Evolutionary conservation across 1,139 yeast genomes (phyloP), one percentile per base, ranked within the genome.

Genomic region (Yamadazyma oceani): DNA sequence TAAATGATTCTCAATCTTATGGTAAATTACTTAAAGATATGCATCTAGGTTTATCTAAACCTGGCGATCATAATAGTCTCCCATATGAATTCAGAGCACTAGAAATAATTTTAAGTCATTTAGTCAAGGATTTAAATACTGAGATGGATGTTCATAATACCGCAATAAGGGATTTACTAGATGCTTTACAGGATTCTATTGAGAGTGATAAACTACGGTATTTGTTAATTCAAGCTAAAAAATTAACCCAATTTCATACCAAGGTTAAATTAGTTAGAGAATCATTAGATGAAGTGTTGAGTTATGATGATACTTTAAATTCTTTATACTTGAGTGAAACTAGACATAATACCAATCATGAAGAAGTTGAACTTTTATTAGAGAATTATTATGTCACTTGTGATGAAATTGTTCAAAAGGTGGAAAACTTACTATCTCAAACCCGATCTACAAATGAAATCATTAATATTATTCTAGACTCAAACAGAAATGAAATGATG

Each of bases 401-500:
- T 29, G 74, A 69, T 48, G 77, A 71, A 45, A 67, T 71, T 32
- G 74, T 70, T 3, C 77, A 71, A 48, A 69, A 73, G 3, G 68
- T 64, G 8, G 67, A 66, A 36, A 66, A 66, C 43, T 52, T 70
- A 36, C 53, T 57, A 32, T 57, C 69, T 2, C 75, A 71, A 48
- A 69, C 72, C 26, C 66, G 60, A 44, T 69, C 75, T 10, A 68
- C 73, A 4, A 75, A 71, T 44, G 77, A 71, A 44, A 69, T 71
- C 41, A 70, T 71, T 28, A 66, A 67, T 39, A 66, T 70, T 35
- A 71, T 70, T 13, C 53, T 71, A 41, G 77, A 71, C 41, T 65
- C 76, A 2, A 71, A 71, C 46, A 54, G 77, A 50, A 71, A 71
- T 44, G 76, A 71, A 43, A 58, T 71, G 42, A 71, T 71, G 77